Conservation (phyloP, 176 grass and related monocot species). For the Avena atlantica region DNA sequence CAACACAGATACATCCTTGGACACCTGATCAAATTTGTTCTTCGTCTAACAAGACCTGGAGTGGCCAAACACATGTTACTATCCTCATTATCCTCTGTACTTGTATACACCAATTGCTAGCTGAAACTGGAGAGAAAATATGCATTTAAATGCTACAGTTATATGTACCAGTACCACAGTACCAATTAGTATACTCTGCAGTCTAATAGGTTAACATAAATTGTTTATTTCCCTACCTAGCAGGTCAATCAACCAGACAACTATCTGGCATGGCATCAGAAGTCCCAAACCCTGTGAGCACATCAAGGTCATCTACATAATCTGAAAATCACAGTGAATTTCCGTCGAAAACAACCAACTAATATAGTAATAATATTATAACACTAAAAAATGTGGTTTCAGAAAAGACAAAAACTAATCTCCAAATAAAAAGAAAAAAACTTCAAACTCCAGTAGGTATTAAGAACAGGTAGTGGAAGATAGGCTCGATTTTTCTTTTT, state of each 20-base stretch:
- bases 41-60: not conserved
- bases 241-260: slow-evolving; percentile 4
- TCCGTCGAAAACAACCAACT: not conserved
- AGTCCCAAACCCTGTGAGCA: not conserved
- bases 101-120: not conserved
- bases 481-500: not conserved
- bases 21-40: not conserved
- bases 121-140: not conserved
- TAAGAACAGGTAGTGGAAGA: not conserved
- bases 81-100: not conserved
- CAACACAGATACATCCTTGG: slow-evolving; percentile 3
- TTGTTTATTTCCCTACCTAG: not conserved
- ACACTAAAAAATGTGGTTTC: not conserved
- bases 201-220: not conserved
- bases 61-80: not conserved
- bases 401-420: not conserved
- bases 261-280: not conserved
- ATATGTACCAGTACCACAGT: not conserved
- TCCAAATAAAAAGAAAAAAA: not conserved
- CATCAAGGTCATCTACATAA: not conserved
- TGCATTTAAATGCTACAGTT: not conserved
- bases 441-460: not conserved
- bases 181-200: not conserved
- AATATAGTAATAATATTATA: not conserved
- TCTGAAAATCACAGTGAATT: not conserved